Conservation (phyloP, 139 green algal genomes). For the Picochlorum sp. region DNA sequence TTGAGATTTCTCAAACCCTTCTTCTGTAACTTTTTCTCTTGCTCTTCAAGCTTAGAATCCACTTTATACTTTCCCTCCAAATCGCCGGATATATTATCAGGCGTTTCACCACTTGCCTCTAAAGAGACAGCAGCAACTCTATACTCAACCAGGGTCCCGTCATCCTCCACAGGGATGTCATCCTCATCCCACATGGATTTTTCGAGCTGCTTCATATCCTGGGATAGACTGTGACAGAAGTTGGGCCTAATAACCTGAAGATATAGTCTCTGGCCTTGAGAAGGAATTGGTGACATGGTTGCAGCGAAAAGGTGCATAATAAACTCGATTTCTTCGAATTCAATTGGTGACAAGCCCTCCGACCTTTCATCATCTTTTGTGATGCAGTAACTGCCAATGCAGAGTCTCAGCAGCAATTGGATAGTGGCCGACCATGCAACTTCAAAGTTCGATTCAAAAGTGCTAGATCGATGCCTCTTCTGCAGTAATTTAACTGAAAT, state of each 20-base stretch:
- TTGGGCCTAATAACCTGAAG: background rate
- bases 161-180: background rate
- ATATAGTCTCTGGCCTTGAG: background rate
- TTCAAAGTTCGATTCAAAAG: background rate
- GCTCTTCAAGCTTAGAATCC: background rate
- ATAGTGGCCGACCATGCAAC: background rate
- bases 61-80: background rate
- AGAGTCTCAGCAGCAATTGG: background rate
- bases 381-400: background rate
- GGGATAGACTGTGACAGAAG: background rate
- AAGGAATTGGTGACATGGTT: conserved; percentile 5
- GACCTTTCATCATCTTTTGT: background rate
- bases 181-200: conserved; percentile 4
- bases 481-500: background rate
- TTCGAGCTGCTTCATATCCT: background rate
- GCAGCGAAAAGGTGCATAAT: background rate
- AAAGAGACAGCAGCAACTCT: background rate
- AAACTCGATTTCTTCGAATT: background rate
- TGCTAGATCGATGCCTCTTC: background rate
- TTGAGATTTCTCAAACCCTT: background rate
- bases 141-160: background rate
- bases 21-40: background rate
- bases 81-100: background rate
- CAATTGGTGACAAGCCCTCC: background rate
- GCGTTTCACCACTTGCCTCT: conserved; percentile 4